These are phyloP conservation scores for Phyllosticta paracitricarpa DNA, from an alignment of 2,329 filamentous ascomycete genomes.

Conservation along the genomic window DNA sequence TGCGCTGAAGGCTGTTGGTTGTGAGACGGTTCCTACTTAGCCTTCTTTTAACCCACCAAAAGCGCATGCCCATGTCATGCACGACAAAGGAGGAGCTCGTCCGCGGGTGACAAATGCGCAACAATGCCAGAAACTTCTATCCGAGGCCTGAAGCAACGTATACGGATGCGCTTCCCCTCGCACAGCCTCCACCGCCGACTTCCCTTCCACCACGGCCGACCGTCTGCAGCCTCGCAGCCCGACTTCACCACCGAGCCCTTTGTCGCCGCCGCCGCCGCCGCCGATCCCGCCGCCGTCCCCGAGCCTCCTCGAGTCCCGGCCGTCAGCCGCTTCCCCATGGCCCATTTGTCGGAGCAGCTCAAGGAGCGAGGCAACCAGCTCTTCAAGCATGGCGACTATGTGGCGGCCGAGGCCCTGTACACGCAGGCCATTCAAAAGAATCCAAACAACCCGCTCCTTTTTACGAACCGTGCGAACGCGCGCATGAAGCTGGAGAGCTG, in stretches of 20 bases:
- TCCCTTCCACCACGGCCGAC: background rate
- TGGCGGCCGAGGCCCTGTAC: constrained; percentile 58
- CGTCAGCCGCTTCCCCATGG: constrained; percentile 13
- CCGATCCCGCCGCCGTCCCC: background rate
- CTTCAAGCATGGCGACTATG: constrained; percentile 57
- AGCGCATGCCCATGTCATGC: background rate
- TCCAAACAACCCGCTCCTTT: constrained; percentile 65
- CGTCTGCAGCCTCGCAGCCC: constrained; percentile 1
- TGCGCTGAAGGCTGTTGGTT: too few species aligned
- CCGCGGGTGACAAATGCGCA: constrained; percentile 7
- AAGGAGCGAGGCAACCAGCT: constrained; percentile 50
- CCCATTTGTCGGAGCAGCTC: constrained; percentile 34
- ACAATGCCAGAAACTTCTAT: constrained; percentile 10
- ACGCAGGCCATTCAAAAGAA: constrained; percentile 73
- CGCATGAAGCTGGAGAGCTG: constrained; percentile 65
- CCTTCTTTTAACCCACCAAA: background rate
- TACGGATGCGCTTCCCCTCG: constrained; percentile 2
- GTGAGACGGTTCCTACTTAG: background rate
- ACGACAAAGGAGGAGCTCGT: background rate
- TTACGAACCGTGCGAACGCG: constrained; percentile 81
- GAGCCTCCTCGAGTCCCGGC: background rate
- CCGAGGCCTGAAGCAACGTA: constrained; percentile 5
- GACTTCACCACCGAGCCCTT: background rate
- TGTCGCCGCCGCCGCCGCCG: background rate
- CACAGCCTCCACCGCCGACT: background rate